Conservation (phyloP, 108 stramenopile genomes). For the Nitzschia sp. region DNA sequence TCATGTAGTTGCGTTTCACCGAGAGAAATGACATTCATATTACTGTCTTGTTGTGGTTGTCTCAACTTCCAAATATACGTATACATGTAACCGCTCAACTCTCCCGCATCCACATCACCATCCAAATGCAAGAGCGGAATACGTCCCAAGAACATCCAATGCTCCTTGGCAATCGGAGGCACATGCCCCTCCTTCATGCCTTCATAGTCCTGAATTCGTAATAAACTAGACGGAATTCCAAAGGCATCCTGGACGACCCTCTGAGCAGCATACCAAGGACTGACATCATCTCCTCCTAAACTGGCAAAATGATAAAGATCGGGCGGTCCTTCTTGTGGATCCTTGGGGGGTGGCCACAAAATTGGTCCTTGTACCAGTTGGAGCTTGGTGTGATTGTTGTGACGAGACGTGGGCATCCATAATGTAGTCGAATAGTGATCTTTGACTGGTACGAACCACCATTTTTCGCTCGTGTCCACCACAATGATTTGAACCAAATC, state of each 20-base stretch:
- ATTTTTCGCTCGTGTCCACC: background rate
- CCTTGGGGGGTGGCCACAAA: background rate
- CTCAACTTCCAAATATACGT: background rate
- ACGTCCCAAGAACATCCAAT: background rate
- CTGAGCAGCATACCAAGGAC: background rate
- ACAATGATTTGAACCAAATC: background rate
- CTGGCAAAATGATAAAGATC: background rate
- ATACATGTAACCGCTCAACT: background rate
- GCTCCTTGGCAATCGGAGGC: background rate
- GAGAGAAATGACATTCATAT: background rate
- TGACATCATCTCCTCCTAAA: background rate
- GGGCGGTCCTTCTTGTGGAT: background rate
- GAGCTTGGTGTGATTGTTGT: background rate
- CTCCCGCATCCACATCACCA: background rate
- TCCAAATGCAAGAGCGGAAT: background rate
- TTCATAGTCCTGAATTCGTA: background rate
- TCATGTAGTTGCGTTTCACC: background rate
- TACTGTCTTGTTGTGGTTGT: background rate
- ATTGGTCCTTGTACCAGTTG: background rate
- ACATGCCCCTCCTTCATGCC: background rate
- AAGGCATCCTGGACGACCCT: background rate
- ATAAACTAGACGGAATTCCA: background rate
- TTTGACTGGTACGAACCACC: background rate
- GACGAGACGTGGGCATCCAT: background rate
- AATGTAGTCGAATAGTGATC: background rate